Percentiles rank a stretch among this genome's conserved stretches.
Conservation (phyloP, 2,329 filamentous ascomycete genomes). For the Colletotrichum limetticola region DNA sequence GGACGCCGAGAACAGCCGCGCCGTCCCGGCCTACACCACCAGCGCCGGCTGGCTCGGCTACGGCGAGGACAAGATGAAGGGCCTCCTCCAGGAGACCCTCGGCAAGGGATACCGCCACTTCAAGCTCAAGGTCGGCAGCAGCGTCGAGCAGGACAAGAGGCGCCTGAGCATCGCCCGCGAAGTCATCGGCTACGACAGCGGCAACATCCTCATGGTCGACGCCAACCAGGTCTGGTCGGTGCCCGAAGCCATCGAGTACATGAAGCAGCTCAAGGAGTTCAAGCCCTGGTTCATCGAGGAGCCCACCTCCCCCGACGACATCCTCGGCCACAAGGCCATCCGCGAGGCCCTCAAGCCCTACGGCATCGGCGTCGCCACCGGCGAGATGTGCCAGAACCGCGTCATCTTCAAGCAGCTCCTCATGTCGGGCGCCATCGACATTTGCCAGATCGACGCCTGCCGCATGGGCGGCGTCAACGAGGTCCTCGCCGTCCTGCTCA, state of each 20-base stretch:
- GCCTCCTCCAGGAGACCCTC: slow-evolving; percentile 78
- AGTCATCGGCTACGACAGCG: slow-evolving; percentile 84
- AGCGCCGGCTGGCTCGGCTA: slow-evolving; percentile 94
- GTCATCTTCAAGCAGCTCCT: slow-evolving; percentile 95
- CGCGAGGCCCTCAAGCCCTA: slow-evolving; percentile 80
- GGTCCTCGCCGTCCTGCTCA: slow-evolving; percentile 87
- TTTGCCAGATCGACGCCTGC: slow-evolving; percentile 92
- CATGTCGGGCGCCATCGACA: slow-evolving; percentile 81
- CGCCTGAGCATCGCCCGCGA: slow-evolving; percentile 80
- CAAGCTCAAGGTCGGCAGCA: slow-evolving; percentile 88
- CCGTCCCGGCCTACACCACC: slow-evolving; percentile 92
- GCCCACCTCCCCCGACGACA: slow-evolving; percentile 89
- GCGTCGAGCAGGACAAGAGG: slow-evolving; percentile 76
- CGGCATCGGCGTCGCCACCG: slow-evolving; percentile 86
- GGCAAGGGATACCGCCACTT: slow-evolving; percentile 84
- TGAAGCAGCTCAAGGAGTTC: slow-evolving; percentile 84
- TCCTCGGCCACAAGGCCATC: slow-evolving; percentile 87
- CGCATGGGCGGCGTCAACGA: slow-evolving; percentile 92
- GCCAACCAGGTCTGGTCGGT: slow-evolving; percentile 95
- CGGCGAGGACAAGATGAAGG: slow-evolving; percentile 86
- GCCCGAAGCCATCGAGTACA: slow-evolving; percentile 87
- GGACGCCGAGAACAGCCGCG: slow-evolving; percentile 78
- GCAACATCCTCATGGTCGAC: slow-evolving; percentile 91
- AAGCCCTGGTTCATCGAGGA: slow-evolving; percentile 96
- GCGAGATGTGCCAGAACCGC: slow-evolving; percentile 96